phyloP scores from a whole-genome alignment of 2,329 filamentous ascomycete species.

The Moelleriella libera region DNA sequence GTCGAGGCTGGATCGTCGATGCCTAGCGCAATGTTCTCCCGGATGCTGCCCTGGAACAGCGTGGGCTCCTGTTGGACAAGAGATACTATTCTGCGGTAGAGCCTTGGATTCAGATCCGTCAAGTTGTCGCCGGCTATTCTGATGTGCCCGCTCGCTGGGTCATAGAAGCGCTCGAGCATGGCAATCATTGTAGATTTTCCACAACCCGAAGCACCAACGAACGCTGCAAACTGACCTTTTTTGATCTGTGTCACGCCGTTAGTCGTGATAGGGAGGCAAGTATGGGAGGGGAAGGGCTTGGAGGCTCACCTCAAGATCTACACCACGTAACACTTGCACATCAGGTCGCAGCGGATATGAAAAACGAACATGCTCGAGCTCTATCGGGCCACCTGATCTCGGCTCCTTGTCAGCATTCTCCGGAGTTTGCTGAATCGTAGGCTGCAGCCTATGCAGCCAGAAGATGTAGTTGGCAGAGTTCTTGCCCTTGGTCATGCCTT shows the following conservation, averaged over 20 bases:
- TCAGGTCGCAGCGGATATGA: conserved; percentile 40
- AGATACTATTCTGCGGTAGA: conserved; percentile 36
- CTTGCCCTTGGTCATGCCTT: conserved; percentile 31
- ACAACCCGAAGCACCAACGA: conserved; percentile 41
- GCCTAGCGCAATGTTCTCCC: conserved; percentile 54
- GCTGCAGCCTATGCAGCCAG: conserved; percentile 21
- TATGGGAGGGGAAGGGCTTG: background rate
- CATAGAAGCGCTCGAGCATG: conserved; percentile 31
- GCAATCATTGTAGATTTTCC: conserved; percentile 49
- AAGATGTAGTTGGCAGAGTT: conserved; percentile 35
- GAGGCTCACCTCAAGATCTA: conserved; percentile 22
- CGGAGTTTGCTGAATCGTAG: conserved; percentile 36
- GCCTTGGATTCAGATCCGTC: conserved; percentile 26
- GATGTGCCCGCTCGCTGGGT: conserved; percentile 29
- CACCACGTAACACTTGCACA: conserved; percentile 24
- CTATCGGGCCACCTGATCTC: conserved; percentile 21
- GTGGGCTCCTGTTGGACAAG: conserved; percentile 45
- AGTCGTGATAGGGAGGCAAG: too few species aligned
- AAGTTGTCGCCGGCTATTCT: conserved; percentile 28
- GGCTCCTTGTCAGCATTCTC: conserved; percentile 35
- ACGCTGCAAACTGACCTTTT: conserved; percentile 34
- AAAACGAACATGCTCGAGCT: conserved; percentile 44
- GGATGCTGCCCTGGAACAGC: conserved; percentile 68
- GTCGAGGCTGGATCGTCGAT: conserved; percentile 9
- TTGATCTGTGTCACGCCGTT: conserved; percentile 14